A percentile compares a stretch with the other conserved stretches of the same genome.
Conservation (phyloP, 306 rosid species). For the Geum urbanum region DNA sequence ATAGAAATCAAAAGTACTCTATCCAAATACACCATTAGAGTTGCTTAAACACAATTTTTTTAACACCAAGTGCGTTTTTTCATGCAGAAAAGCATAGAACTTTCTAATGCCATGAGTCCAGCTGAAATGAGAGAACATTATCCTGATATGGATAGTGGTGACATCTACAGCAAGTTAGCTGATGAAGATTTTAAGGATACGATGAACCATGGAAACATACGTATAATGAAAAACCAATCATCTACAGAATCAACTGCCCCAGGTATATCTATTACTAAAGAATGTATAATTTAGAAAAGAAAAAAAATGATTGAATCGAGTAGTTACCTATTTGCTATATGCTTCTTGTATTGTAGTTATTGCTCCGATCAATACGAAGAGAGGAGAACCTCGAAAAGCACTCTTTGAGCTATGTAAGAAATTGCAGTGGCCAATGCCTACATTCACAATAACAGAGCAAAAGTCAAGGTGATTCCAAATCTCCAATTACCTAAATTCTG, state of each 20-base stretch:
- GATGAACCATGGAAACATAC: conserved; percentile 25
- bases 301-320: background rate
- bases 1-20: too few relatives aligned
- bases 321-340: background rate
- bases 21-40: too few relatives aligned
- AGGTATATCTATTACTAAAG: conserved; percentile 23
- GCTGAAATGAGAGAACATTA: conserved; percentile 52
- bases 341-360: conserved; percentile 29
- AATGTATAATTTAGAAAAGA: background rate
- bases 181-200: conserved; percentile 25
- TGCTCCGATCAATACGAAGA: conserved; percentile 46
- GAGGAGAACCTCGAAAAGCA: conserved; percentile 73
- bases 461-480: conserved; percentile 51
- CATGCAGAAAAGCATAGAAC: conserved; percentile 36
- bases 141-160: conserved; percentile 19
- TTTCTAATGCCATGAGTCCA: too few relatives aligned
- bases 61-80: conserved; percentile 1
- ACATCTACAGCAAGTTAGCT: conserved; percentile 9
- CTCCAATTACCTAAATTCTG: background rate
- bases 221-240: conserved; percentile 23
- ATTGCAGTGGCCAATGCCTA: conserved; percentile 79
- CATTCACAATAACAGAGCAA: conserved; percentile 42
- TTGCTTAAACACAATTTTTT: background rate
- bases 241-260: conserved; percentile 33
- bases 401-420: conserved; percentile 61